phyloP scores from a whole-genome alignment of 352 stramenopile genomes.

The Pythium aphanidermatum region DNA sequence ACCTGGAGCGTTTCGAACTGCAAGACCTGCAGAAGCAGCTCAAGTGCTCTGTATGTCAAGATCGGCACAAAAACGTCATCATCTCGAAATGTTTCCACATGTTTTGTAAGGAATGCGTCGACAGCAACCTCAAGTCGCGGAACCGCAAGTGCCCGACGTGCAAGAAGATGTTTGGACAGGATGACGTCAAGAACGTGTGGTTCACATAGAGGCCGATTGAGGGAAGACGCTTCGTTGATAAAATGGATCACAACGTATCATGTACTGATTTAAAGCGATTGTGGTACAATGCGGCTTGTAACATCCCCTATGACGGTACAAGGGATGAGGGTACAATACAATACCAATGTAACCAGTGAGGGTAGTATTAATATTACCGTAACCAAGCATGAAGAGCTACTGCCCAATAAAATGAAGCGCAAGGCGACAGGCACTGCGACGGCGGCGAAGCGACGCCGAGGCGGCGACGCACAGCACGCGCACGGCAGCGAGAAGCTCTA shows the following conservation, averaged over 20 bases:
- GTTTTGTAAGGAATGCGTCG: conserved; percentile 86
- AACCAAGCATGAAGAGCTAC: background rate
- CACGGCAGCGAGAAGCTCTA: conserved; percentile 34
- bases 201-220: conserved; percentile 54
- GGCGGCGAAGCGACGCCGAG: conserved; percentile 27
- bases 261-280: background rate
- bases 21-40: conserved; percentile 78
- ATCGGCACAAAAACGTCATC: conserved; percentile 82
- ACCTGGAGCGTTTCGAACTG: conserved; percentile 77
- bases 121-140: conserved; percentile 83
- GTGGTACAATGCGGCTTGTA: too few relatives aligned
- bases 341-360: too few relatives aligned
- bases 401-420: conserved; percentile 28
- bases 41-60: conserved; percentile 82
- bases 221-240: too few relatives aligned
- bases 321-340: conserved; percentile 24
- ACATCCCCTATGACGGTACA: conserved; percentile 34
- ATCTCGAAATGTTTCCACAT: conserved; percentile 88
- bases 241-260: background rate
- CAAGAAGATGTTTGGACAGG: conserved; percentile 89
- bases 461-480: conserved; percentile 3
- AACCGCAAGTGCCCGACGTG: conserved; percentile 88
- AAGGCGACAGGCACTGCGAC: conserved; percentile 22
- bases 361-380: too few relatives aligned
- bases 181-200: conserved; percentile 84